Evolutionary conservation across 2,329 filamentous ascomycete genomes (phyloP).

Genomic region (Rhexocercosporidium sp.): DNA sequence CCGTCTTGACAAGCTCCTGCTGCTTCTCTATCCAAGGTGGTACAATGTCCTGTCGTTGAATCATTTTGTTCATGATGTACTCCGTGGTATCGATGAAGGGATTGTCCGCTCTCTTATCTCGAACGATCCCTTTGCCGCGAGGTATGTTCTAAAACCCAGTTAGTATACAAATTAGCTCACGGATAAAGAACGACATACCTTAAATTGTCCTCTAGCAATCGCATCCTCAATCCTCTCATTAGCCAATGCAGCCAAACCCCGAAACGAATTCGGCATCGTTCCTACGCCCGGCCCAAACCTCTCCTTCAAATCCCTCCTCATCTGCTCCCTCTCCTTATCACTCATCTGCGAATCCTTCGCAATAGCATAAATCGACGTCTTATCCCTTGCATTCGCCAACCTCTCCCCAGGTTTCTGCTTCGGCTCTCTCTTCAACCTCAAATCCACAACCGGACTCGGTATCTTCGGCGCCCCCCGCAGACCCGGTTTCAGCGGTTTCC

Average conservation of each 20-base stretch:
- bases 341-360: constrained; percentile 60
- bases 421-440: constrained; percentile 52
- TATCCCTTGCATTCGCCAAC: constrained; percentile 61
- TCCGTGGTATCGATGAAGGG: constrained; percentile 96
- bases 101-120: constrained; percentile 81
- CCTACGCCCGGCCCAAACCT: constrained; percentile 77
- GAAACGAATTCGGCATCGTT: constrained; percentile 75
- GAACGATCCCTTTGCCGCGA: constrained; percentile 77
- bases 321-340: constrained; percentile 73
- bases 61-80: constrained; percentile 98
- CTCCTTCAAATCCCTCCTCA: constrained; percentile 77
- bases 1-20: constrained; percentile 78
- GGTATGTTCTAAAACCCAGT: constrained; percentile 66
- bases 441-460: constrained; percentile 54
- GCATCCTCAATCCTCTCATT: constrained; percentile 95
- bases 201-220: constrained; percentile 89
- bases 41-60: constrained; percentile 92
- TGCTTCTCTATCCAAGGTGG: constrained; percentile 99
- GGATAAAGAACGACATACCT: constrained; percentile 39
- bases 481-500: constrained; percentile 66
- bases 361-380: constrained; percentile 59
- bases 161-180: constrained; percentile 1
- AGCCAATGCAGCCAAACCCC: constrained; percentile 80
- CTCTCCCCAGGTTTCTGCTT: constrained; percentile 52
- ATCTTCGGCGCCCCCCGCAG: constrained; percentile 53